Evolutionary conservation across 768 basidiomycete species (phyloP), one percentile per base, ranked within the genome.

Genomic region (Clitopilus hobsonii): DNA sequence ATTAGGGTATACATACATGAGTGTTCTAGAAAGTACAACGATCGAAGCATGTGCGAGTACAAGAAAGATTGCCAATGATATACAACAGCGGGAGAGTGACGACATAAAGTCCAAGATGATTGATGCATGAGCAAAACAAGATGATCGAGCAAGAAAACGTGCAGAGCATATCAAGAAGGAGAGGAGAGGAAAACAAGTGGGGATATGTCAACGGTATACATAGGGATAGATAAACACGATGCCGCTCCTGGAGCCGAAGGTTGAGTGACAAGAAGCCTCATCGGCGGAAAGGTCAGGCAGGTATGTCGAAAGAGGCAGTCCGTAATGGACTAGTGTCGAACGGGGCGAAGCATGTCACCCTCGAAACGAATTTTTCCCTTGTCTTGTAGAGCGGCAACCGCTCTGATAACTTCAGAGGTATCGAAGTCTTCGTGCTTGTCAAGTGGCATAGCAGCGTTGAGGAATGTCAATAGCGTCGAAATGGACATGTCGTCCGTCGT

Each of bases 391-490:
- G 65, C 60, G 1, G 71, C 78, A 13, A 78, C 78, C 3, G 75
- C 76, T 49, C 74, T 74, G 5, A 77, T 77, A 16, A 91, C 86
- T 69, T 91, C 89, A 1, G 77, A 76, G 11, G 86, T 88, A 67
- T 91, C 88, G 58, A 88, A 91, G 59, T 91, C 88, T 71, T 90
- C 88, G 63, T 89, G 83, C 68, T 90, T 90, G 65, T 89, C 88
- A 24, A 73, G 74, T 3, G 89, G 89, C 72, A 90, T 80, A 4
- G 87, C 87, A 1, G 87, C 82, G 62, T 90, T 90, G 54, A 91
- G 75, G 66, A 88, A 89, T 3, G 84, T 78, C 28, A 91, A 71
- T 23, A 91, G 71, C 7, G 85, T 71, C 2, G 85, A 85, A 63
- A 91, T 83, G 6, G 81, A 81, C 72, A 91, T 74, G 57, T 88